These are phyloP conservation scores for Cadophora sp. DNA, from an alignment of 2,329 filamentous ascomycete genomes.

Conservation along the genomic window DNA sequence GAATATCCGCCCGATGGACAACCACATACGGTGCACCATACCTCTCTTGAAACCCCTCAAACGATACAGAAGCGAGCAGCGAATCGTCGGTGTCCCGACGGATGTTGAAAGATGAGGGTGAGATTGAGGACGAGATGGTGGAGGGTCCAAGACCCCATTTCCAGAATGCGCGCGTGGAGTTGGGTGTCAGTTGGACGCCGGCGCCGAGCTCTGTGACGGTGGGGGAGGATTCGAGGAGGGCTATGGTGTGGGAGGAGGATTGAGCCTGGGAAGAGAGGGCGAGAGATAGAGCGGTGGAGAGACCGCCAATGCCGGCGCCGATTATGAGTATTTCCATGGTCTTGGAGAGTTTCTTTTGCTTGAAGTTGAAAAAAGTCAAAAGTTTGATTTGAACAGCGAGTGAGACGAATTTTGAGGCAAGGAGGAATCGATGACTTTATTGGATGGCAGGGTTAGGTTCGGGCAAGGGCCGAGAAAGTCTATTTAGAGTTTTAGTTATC, in stretches of 20 bases:
- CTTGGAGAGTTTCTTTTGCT: too few species aligned
- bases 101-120: background rate
- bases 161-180: conserved; percentile 52
- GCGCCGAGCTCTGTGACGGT: conserved; percentile 53
- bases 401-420: background rate
- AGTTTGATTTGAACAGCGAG: background rate
- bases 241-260: conserved; percentile 45
- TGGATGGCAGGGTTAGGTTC: too few species aligned
- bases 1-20: background rate
- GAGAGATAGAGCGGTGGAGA: conserved; percentile 56
- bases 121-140: background rate
- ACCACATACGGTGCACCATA: conserved; percentile 36
- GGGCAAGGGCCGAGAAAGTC: background rate
- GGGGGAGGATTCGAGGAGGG: conserved; percentile 55
- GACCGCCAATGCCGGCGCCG: conserved; percentile 58
- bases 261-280: conserved; percentile 48
- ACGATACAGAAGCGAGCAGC: conserved; percentile 39
- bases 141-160: conserved; percentile 39
- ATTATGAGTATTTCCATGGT: conserved; percentile 49
- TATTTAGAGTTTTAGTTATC: background rate
- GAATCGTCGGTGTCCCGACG: conserved; percentile 18
- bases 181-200: conserved; percentile 55
- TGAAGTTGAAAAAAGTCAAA: background rate
- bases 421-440: background rate
- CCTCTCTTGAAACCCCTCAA: conserved; percentile 35